These are phyloP conservation scores for Penicillium paxilli DNA, from an alignment of 495 filamentous ascomycete genomes.

Conservation along the genomic window DNA sequence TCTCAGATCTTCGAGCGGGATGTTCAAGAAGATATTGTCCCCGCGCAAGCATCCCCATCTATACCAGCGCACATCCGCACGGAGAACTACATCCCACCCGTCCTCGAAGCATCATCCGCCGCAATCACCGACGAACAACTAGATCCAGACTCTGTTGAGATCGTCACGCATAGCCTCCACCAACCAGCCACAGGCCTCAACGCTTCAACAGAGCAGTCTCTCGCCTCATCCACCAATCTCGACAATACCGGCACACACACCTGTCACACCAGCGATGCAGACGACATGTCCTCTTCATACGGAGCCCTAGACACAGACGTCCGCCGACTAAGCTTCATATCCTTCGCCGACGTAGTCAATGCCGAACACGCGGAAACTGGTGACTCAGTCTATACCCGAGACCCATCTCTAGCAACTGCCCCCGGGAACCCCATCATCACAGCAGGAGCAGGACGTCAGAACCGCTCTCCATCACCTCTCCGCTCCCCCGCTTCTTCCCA, in stretches of 20 bases:
- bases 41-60: slow-evolving; percentile 59
- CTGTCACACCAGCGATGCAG: slow-evolving; percentile 50
- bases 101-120: slow-evolving; percentile 82
- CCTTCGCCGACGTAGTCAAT: slow-evolving; percentile 93
- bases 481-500: slow-evolving; percentile 68
- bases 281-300: slow-evolving; percentile 56
- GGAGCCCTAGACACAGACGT: slow-evolving; percentile 72
- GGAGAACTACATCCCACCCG: slow-evolving; percentile 89
- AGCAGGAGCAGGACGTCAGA: slow-evolving; percentile 45
- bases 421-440: slow-evolving; percentile 45
- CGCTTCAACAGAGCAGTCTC: slow-evolving; percentile 35
- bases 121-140: slow-evolving; percentile 72
- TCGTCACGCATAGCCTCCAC: slow-evolving; percentile 78
- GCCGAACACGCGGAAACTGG: slow-evolving; percentile 65
- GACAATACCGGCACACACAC: slow-evolving; percentile 57
- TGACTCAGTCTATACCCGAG: slow-evolving; percentile 38
- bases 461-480: slow-evolving; percentile 73
- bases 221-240: slow-evolving; percentile 29
- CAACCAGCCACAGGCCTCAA: slow-evolving; percentile 71
- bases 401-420: slow-evolving; percentile 55
- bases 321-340: slow-evolving; percentile 87
- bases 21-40: slow-evolving; percentile 73
- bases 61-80: slow-evolving; percentile 88
- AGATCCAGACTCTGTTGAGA: slow-evolving; percentile 72
- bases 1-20: slow-evolving; percentile 92